phyloP scores from a whole-genome alignment of 1,139 yeast species.

The Candida mesenterica region DNA sequence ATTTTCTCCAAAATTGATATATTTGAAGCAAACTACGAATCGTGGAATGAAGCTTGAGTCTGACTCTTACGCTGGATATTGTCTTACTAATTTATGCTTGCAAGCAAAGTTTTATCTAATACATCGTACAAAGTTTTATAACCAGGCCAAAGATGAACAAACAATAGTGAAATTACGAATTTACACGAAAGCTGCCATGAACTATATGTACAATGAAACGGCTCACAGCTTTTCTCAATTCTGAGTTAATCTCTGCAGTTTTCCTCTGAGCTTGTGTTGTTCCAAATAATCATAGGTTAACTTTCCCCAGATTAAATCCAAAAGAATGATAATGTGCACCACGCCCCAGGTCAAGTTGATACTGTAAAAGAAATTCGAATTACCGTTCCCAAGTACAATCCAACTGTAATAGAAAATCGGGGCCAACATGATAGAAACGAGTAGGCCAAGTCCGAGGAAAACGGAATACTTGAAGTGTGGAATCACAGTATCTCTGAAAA shows the following conservation, averaged over 20 bases:
- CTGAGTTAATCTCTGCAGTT: conserved; percentile 37
- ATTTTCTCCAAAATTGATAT: too few species aligned
- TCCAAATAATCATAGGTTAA: conserved; percentile 69
- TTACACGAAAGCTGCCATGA: too few species aligned
- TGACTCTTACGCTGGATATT: too few species aligned
- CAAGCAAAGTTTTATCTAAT: too few species aligned
- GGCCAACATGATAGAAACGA: conserved; percentile 49
- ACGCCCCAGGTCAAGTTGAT: conserved; percentile 79
- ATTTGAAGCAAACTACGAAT: too few species aligned
- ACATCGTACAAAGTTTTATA: too few species aligned
- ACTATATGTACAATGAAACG: too few species aligned
- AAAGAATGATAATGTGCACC: conserved; percentile 64
- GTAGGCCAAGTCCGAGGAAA: conserved; percentile 39
- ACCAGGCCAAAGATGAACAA: too few species aligned
- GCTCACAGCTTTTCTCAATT: too few species aligned
- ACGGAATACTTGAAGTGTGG: conserved; percentile 34
- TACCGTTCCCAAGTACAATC: conserved; percentile 94
- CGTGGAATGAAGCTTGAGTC: too few species aligned
- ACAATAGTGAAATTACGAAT: too few species aligned
- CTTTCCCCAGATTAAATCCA: conserved; percentile 84
- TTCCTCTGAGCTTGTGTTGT: conserved; percentile 22
- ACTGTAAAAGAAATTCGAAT: conserved; percentile 94
- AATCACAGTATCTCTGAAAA: conserved; percentile 46
- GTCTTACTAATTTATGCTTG: too few species aligned
- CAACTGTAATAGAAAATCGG: conserved; percentile 93